Base-by-base conservation (phyloP, 192 early-diverging fungal genomes). In the Coemansia sp. region DNA sequence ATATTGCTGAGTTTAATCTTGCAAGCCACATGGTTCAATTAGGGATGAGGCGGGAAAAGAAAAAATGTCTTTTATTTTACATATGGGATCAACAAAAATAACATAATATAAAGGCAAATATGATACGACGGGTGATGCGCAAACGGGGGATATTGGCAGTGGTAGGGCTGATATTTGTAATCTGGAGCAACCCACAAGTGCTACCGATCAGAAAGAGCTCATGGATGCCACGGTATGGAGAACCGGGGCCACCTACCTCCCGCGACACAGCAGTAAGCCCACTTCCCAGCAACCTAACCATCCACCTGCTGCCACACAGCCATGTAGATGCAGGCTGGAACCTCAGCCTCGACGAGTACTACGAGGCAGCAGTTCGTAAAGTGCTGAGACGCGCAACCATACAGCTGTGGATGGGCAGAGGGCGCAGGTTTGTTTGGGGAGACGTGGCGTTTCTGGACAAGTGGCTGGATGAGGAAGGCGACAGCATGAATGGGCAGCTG, bases 321-420 rank as follows among this genome's bases (percentile, higher is more conserved):
- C 73, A 77, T 53, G 63, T 63, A 19, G 73, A 77, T 40, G 48
- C 67, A n/a, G 73, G 73, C 26, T 77, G 73, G 73, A 77, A 77
- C 67, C 63, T 66, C 19, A 77, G 68, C 20, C 55, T 77, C 20
- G 50, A 55, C 16, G 59, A 44, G 3, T 77, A 77, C 68, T 77
- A 77, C 53, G 12, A 19, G 26, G n/a, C 26, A 20, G 53, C 55
- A 9, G 73, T 77, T 41, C 73, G 37, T 16, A 2, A 42, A 3
- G 73, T 77, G 9, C 40, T 77, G 68, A 63, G 63, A 3, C 50
- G 45, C 10, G 68, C 63, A 14, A 41, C 16, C 14, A 13, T n/a
- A 15, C 53, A 62, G 48, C 59, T 77, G 51, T 70, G 63, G 67
- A 10, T 5, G 12, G 42, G 63, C 53, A 10, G 30, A 16, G 11